These are phyloP conservation scores for Lodderomyces parapsilosis DNA, from an alignment of 1,139 yeast genomes.

Conservation along the genomic window DNA sequence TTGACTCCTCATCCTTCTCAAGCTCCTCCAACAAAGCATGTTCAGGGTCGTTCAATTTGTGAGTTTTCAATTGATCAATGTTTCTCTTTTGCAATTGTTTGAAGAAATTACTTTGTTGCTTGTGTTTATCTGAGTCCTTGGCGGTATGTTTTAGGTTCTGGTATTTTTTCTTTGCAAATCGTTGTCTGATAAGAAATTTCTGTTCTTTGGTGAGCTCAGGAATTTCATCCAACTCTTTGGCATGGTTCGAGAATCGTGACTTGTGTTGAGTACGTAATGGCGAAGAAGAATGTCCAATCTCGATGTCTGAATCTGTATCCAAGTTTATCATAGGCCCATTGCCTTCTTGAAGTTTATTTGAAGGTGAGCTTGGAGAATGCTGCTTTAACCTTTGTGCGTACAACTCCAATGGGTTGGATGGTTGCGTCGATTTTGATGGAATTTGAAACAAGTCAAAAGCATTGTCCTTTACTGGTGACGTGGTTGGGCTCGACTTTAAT, in stretches of 20 bases:
- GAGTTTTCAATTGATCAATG: slow-evolving; percentile 32
- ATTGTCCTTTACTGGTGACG: slow-evolving; percentile 34
- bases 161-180: slow-evolving; percentile 25
- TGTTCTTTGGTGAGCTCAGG: slow-evolving; percentile 40
- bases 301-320: slow-evolving; percentile 21
- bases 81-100: slow-evolving; percentile 34
- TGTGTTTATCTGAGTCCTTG: slow-evolving; percentile 1
- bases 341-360: slow-evolving; percentile 14
- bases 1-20: slow-evolving; percentile 41
- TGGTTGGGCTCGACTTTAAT: slow-evolving; percentile 17
- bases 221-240: slow-evolving; percentile 18
- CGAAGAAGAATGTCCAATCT: slow-evolving; percentile 12
- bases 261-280: slow-evolving; percentile 11
- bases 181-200: slow-evolving; percentile 34
- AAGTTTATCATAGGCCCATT: slow-evolving; percentile 18
- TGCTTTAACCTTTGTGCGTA: slow-evolving; percentile 35
- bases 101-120: slow-evolving; percentile 18
- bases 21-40: slow-evolving; percentile 32
- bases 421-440: slow-evolving; percentile 9
- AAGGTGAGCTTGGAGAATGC: slow-evolving; percentile 25
- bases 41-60: slow-evolving; percentile 28
- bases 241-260: slow-evolving; percentile 14
- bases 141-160: slow-evolving; percentile 3
- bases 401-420: slow-evolving; percentile 33
- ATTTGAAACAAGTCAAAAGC: slow-evolving; percentile 18